These are phyloP conservation scores for Sugiyamaella xylanicola DNA, from an alignment of 1,139 yeast species.

Conservation along the genomic window DNA sequence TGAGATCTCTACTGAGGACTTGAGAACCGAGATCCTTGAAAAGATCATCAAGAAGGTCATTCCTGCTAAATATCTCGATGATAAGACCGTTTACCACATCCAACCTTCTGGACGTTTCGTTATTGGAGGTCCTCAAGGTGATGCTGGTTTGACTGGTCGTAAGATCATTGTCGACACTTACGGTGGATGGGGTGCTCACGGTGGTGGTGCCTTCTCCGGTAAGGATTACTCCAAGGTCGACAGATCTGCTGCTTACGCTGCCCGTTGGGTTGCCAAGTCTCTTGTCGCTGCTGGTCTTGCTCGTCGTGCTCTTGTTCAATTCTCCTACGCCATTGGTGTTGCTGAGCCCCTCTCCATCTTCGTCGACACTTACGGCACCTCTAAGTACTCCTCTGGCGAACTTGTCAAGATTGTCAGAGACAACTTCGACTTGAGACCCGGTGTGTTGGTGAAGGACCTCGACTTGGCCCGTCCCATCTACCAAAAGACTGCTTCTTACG, in stretches of 20 bases:
- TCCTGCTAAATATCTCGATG: constrained; percentile 88
- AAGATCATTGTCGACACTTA: constrained; percentile 99
- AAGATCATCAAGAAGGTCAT: constrained; percentile 90
- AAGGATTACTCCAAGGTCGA: constrained; percentile 99
- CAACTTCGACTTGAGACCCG: constrained; percentile 99
- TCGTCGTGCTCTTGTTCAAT: constrained; percentile 96
- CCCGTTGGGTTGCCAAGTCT: constrained; percentile 99
- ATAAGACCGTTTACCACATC: constrained; percentile 93
- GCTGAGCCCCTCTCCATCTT: constrained; percentile 98
- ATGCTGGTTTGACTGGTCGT: constrained; percentile 99
- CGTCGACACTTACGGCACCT: constrained; percentile 98
- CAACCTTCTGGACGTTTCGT: constrained; percentile 99
- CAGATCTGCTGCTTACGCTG: constrained; percentile 99
- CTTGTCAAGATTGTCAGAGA: constrained; percentile 86
- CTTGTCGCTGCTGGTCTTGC: constrained; percentile 93
- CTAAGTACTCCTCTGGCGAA: constrained; percentile 83
- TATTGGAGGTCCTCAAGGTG: constrained; percentile 99
- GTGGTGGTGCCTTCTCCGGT: constrained; percentile 99
- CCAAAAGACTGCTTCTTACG: constrained; percentile 98
- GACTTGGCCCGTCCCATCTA: constrained; percentile 98
- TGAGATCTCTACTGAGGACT: constrained; percentile 87
- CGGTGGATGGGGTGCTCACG: constrained; percentile 99
- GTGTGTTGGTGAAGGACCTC: constrained; percentile 95
- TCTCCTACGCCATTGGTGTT: constrained; percentile 99
- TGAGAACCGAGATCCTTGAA: constrained; percentile 73